These are phyloP conservation scores for Lachnellula occidentalis DNA, from an alignment of 2,329 filamentous ascomycete genomes.

Conservation along the genomic window DNA sequence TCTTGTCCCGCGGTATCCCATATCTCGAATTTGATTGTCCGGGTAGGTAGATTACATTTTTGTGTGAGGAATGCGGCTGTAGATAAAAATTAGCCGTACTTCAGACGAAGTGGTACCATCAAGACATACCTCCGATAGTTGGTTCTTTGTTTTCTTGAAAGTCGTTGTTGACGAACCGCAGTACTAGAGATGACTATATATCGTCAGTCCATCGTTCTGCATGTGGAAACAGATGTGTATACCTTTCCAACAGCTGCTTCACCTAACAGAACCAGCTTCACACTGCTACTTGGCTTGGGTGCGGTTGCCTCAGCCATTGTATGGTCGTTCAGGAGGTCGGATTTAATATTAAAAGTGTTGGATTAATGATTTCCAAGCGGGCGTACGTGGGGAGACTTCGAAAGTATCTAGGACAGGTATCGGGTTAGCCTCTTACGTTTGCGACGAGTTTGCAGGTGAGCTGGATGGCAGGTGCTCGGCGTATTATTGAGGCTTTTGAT, in stretches of 20 bases:
- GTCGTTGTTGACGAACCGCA: constrained; percentile 99
- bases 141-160: constrained; percentile 99
- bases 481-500: constrained; percentile 6
- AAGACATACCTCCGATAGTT: constrained; percentile 80
- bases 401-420: not conserved
- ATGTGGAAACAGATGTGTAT: constrained; percentile 15
- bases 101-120: not conserved
- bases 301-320: constrained; percentile 69
- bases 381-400: not conserved
- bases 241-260: constrained; percentile 99
- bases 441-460: not conserved
- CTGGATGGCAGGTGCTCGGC: not conserved
- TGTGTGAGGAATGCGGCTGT: constrained; percentile 95
- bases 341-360: constrained; percentile 1
- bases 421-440: not conserved
- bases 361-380: not conserved
- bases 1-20: constrained; percentile 99
- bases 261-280: constrained; percentile 96
- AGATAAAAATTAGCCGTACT: constrained; percentile 11
- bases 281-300: constrained; percentile 97
- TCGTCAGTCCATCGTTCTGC: not conserved
- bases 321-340: not conserved
- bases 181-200: constrained; percentile 81
- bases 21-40: constrained; percentile 91
- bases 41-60: constrained; percentile 91